Percentiles rank a stretch among this genome's conserved stretches.
phyloP scores from a whole-genome alignment of 2,329 filamentous ascomycete species.

The Diaporthe citrichinensis region DNA sequence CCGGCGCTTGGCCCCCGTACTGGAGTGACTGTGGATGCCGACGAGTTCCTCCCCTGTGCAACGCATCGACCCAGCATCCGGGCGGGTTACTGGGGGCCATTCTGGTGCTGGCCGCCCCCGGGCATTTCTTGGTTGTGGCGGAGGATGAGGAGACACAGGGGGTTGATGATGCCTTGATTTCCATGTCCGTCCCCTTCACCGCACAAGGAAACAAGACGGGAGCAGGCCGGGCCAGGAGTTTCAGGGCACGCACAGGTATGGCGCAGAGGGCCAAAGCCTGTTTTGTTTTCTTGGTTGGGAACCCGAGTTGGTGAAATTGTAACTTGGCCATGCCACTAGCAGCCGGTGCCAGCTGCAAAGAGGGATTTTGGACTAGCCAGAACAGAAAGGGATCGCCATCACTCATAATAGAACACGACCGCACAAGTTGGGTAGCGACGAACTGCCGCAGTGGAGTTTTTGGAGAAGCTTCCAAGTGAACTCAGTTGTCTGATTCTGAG shows the following conservation, averaged over 20 bases:
- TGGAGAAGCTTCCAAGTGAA: neutral
- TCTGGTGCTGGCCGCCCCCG: neutral
- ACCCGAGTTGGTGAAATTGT: neutral
- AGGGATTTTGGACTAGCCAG: neutral
- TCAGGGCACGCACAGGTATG: neutral
- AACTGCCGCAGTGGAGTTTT: neutral
- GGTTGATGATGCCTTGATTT: neutral
- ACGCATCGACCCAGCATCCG: neutral
- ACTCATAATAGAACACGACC: conserved; percentile 14
- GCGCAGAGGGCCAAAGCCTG: neutral
- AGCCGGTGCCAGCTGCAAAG: neutral
- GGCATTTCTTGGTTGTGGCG: neutral
- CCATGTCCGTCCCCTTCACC: neutral
- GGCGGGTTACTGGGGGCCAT: neutral
- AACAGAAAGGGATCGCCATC: conserved; percentile 21
- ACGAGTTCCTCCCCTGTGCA: neutral
- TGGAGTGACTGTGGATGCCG: neutral
- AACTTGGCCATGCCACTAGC: neutral
- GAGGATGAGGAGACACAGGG: conserved; percentile 10
- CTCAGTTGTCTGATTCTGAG: neutral
- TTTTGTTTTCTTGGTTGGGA: neutral
- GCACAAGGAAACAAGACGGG: neutral
- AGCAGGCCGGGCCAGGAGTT: neutral
- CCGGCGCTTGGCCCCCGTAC: neutral
- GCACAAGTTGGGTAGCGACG: neutral